Conservation (phyloP, 495 filamentous ascomycete species). For the Cercophora scortea region DNA sequence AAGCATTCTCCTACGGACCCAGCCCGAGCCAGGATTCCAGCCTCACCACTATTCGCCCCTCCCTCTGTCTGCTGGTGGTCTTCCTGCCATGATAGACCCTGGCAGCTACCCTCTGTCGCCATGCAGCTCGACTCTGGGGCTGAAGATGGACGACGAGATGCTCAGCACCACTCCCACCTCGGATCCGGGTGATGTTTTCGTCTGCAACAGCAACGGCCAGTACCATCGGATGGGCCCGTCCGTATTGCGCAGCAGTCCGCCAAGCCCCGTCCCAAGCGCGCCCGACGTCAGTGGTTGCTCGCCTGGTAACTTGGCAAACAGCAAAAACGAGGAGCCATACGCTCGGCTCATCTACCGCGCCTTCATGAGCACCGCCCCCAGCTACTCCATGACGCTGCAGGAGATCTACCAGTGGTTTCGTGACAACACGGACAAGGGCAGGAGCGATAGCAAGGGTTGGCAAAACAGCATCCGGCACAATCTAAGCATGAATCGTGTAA, state of each 20-base stretch:
- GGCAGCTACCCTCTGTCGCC: constrained; percentile 9
- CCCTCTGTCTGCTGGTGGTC: background rate
- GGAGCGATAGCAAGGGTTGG: constrained; percentile 68
- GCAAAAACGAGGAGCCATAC: constrained; percentile 59
- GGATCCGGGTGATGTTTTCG: background rate
- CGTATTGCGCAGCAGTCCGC: no score
- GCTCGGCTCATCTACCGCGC: constrained; percentile 75
- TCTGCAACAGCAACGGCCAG: constrained; percentile 1
- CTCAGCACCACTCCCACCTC: constrained; percentile 1
- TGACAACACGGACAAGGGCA: constrained; percentile 69
- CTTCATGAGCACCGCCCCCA: constrained; percentile 51
- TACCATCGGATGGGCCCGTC: background rate
- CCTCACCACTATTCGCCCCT: background rate
- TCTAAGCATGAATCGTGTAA: constrained; percentile 90
- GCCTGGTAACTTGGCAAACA: constrained; percentile 1
- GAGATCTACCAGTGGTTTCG: constrained; percentile 90
- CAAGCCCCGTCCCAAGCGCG: constrained; percentile 4
- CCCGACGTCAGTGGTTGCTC: background rate
- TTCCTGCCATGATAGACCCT: constrained; percentile 4
- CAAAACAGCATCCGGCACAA: constrained; percentile 97
- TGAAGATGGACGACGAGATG: constrained; percentile 8
- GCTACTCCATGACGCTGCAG: constrained; percentile 65
- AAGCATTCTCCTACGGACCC: constrained; percentile 4
- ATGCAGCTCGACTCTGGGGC: constrained; percentile 12
- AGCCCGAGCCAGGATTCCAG: constrained; percentile 9